Conservation (phyloP, 1,284 basidiomycete species). For the Pyrrhoderma noxium region DNA sequence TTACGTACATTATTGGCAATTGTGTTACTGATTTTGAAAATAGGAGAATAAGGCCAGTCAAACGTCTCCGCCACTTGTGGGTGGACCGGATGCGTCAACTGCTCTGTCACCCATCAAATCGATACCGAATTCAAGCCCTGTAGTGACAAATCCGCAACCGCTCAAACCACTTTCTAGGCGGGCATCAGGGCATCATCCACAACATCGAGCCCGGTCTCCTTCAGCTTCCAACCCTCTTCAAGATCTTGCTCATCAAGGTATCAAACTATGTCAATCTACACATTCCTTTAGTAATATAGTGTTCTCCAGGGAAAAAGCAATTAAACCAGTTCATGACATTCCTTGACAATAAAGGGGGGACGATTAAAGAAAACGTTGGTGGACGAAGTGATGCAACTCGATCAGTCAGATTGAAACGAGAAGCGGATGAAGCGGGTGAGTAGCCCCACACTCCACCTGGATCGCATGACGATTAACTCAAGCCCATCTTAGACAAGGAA, state of each 20-base stretch:
- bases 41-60: constrained; percentile 52
- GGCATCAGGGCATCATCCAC: constrained; percentile 53
- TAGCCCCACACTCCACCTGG: constrained; percentile 11
- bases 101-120: constrained; percentile 27
- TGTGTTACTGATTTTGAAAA: not conserved
- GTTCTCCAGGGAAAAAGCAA: constrained; percentile 58
- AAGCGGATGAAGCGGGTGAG: constrained; percentile 86
- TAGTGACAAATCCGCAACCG: constrained; percentile 61
- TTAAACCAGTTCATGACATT: constrained; percentile 72
- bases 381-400: constrained; percentile 61
- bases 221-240: constrained; percentile 62
- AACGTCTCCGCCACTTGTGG: constrained; percentile 2
- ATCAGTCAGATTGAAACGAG: constrained; percentile 76
- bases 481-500: constrained; percentile 66
- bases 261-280: constrained; percentile 4
- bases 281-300: constrained; percentile 12
- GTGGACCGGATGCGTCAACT: constrained; percentile 11
- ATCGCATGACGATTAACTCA: not conserved
- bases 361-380: constrained; percentile 49
- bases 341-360: constrained; percentile 56
- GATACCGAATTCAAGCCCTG: constrained; percentile 27
- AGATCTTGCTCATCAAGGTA: constrained; percentile 73
- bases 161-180: constrained; percentile 63
- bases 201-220: constrained; percentile 59
- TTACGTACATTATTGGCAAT: not conserved